Evolutionary conservation across 306 rosid genomes (phyloP), one percentile per base, ranked within the genome.

Genomic region (Hippophae gyantsensis): DNA sequence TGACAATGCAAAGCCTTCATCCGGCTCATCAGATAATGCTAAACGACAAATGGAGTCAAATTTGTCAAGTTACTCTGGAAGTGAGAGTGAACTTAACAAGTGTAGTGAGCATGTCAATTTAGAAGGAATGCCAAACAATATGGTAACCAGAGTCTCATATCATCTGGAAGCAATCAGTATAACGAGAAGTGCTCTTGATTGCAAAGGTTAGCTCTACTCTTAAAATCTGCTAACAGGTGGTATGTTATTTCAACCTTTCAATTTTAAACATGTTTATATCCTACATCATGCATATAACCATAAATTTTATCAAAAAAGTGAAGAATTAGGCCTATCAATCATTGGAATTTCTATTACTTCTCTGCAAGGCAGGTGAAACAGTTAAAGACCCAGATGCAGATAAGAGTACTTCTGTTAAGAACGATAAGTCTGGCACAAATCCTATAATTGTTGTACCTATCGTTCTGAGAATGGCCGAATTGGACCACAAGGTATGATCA

Each of bases 391-490:
- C 59, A 67, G 83, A 68, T 70, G 58, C 60, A 0, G 78, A 70
- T 49, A 72, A 55, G 72, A 43, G 42, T 56, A 49, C 53, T 65
- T 42, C 73, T 63, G 81, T 55, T 55, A 69, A 62, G 67, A 79
- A 84, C 77, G 81, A 78, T 58, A 92, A 87, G 69, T 83, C 86
- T 10, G 96, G 93, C 43, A 69, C 89, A 13, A 80, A 85, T 71
- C 89, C 96, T 56, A 75, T 92, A 73, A 77, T 83, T 57, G 82
- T 83, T 57, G 82, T 88, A 63, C 96, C 99, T 54, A 62, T 88
- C 67, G 96, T 88, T 76, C 73, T 88, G 75, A 88, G 85, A 71
- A 88, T 92, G 99, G 84, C 95, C 62, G 96, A 88, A 71, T 92
- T 88, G 78, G 96, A 92, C 78, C 99, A 92, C 63, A 83, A 85